Percentiles rank a stretch among this genome's conserved stretches.
phyloP scores from a whole-genome alignment of 2,329 filamentous ascomycete genomes.

The Paraphoma chrysanthemicola region DNA sequence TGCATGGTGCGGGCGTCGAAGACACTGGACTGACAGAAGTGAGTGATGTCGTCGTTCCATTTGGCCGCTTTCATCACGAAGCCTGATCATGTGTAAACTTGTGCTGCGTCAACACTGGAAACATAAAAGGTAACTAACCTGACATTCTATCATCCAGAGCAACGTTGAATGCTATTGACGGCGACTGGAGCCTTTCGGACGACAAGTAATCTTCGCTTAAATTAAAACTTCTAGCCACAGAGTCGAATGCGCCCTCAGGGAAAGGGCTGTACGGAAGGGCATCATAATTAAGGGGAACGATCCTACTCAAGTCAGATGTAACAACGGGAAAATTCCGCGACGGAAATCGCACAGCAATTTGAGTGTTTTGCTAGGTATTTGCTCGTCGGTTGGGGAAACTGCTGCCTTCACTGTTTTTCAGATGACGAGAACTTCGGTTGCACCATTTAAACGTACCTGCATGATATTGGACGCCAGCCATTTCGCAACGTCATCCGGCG shows the following conservation, averaged over 20 bases:
- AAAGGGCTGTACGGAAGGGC: slow-evolving; percentile 1
- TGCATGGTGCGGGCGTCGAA: slow-evolving; percentile 2
- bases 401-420: neutral
- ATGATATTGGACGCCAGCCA: neutral
- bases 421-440: neutral
- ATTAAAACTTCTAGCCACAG: neutral
- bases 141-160: neutral
- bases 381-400: neutral
- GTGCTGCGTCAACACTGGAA: too few species aligned
- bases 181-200: slow-evolving; percentile 4
- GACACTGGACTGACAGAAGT: slow-evolving; percentile 6
- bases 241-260: neutral
- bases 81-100: neutral
- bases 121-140: neutral
- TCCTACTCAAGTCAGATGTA: neutral
- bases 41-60: slow-evolving; percentile 6
- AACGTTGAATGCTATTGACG: slow-evolving; percentile 5
- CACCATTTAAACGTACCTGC: neutral
- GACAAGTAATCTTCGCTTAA: slow-evolving; percentile 1
- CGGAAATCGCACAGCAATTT: neutral
- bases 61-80: slow-evolving; percentile 7
- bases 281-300: slow-evolving; percentile 1
- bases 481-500: neutral
- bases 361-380: neutral
- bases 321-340: neutral